Evolutionary conservation across 75 land plant genomes (phyloP).

Genomic region (Pinus tabuliformis): DNA sequence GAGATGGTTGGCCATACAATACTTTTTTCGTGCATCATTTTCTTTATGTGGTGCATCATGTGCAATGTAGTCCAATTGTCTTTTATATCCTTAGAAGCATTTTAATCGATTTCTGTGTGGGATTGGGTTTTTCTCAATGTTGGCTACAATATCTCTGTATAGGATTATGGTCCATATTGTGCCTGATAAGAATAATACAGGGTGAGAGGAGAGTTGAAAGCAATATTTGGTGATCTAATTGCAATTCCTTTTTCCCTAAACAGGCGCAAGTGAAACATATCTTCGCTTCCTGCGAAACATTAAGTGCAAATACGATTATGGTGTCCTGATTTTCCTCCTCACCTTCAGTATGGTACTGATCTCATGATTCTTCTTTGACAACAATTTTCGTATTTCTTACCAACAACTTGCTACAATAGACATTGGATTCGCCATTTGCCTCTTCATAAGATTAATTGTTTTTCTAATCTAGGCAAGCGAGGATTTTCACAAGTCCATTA

Average conservation of each 20-base stretch:
- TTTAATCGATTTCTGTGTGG: no score
- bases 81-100: no score
- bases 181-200: no score
- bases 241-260: background rate
- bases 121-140: no score
- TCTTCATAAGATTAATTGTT: conserved; percentile 35
- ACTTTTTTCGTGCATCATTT: no score
- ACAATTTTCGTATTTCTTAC: conserved; percentile 15
- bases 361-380: conserved; percentile 29
- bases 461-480: conserved; percentile 65
- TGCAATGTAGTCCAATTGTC: no score
- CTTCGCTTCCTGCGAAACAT: conserved; percentile 31
- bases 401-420: conserved; percentile 35
- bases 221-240: no score
- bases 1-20: no score
- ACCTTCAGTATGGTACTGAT: conserved; percentile 51
- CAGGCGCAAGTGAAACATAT: conserved; percentile 21
- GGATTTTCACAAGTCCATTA: conserved; percentile 41
- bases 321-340: conserved; percentile 44
- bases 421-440: conserved; percentile 38
- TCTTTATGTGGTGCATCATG: no score
- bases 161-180: no score
- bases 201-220: no score
- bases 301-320: conserved; percentile 53
- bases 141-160: no score